Base-by-base conservation (phyloP, 441 rosid genomes). In the Populus hybrid region DNA sequence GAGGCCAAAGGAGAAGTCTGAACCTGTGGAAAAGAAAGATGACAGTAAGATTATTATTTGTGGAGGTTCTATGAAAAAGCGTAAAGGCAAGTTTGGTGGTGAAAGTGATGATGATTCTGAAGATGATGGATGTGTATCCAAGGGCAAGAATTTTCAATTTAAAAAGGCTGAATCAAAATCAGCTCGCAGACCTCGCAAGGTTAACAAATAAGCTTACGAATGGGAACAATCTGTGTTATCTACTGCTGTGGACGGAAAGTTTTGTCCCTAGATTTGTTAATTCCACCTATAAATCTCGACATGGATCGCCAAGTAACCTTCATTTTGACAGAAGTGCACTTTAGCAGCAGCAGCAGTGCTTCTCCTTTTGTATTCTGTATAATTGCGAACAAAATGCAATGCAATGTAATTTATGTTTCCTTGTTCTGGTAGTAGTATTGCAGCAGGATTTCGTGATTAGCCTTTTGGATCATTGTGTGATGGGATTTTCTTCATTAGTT, bases 1-100 rank as follows among this genome's bases (percentile, higher is more conserved):
- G 98, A 87, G 89, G 84, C 98, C 97, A 8, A 88, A 87, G 84
- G 92, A 85, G 79, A 86, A 83, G 70, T 65, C 81, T 1, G 90
- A 92, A 63, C 42, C 71, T 8, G 83, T 70, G 67, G 93, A 93
- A 78, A 85, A 81, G 73, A 89, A 82, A 77, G 91, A 89, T 54
- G 87, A 86, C 28, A 83, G 80, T 81, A 89, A 88, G 81, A 91
- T 94, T 35, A 54, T 94, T 23, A 76, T 89, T 35, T 89, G 93
- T 34, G 85, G 83, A 74, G 81, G 77, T 76, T 86, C 84, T 2
- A 83, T 79, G 76, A 90, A 88, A 82, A 89, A 88, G 74, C 81
- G 81, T 2, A 90, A 86, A 79, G 83, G 81, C 78, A 85, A 82
- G 65, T 73, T 67, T 4, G 84, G 87, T n/a, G 85, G 80, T 70